Conservation (phyloP, 108 stramenopile species). For the Skeletonema costatum region DNA sequence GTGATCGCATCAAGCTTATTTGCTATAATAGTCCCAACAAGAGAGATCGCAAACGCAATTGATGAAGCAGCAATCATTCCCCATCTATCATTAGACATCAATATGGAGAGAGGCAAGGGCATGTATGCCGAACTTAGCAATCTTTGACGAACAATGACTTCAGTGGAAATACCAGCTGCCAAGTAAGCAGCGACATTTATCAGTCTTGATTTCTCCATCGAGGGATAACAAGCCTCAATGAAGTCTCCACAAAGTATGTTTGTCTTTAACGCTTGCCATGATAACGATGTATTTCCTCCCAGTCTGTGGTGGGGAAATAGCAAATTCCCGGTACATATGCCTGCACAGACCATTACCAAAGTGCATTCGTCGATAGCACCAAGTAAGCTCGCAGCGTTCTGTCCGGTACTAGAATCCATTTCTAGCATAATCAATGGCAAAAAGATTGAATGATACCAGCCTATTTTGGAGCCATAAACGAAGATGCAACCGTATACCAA, state of each 20-base stretch:
- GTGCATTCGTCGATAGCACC: constrained; percentile 79
- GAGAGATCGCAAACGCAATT: constrained; percentile 55
- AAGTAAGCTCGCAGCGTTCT: constrained; percentile 44
- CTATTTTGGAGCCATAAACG: constrained; percentile 82
- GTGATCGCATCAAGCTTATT: constrained; percentile 9
- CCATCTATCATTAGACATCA: constrained; percentile 52
- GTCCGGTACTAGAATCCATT: constrained; percentile 69
- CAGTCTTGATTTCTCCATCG: constrained; percentile 62
- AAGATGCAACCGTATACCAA: constrained; percentile 53
- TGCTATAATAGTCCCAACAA: constrained; percentile 37
- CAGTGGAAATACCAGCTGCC: constrained; percentile 62
- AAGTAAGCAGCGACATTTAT: constrained; percentile 69
- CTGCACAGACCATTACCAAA: constrained; percentile 79
- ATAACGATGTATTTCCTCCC: constrained; percentile 24
- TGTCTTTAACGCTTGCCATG: constrained; percentile 59
- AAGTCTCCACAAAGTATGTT: constrained; percentile 85
- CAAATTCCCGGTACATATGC: constrained; percentile 67
- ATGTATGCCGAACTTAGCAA: constrained; percentile 63
- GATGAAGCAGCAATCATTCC: constrained; percentile 40
- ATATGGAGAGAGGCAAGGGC: constrained; percentile 58
- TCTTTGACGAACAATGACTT: constrained; percentile 22
- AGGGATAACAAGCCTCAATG: constrained; percentile 87
- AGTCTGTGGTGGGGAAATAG: constrained; percentile 6
- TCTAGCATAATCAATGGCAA: constrained; percentile 80
- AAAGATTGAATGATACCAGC: constrained; percentile 74